Evolutionary conservation across 768 basidiomycete species (phyloP), one percentile per base, ranked within the genome.

Genomic region (Phlegmacium glaucopus): DNA sequence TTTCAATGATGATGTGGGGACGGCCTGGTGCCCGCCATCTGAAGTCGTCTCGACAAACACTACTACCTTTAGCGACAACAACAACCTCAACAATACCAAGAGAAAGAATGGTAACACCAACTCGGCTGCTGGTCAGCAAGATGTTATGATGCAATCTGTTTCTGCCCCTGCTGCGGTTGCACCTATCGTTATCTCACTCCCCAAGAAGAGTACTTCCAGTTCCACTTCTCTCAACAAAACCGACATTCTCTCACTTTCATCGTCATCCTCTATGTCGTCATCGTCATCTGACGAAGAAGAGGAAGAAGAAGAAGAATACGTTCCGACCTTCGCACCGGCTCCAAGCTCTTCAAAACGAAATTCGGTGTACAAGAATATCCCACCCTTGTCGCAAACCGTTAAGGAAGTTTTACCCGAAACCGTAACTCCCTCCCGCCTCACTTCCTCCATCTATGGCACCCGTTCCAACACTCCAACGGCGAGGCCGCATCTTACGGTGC

Each of bases 401-500:
- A 78, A 78, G 55, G 71, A 70, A 38, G 53, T 64, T 34, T 61
- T 69, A 11, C 78, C 77, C 0, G 76, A 79, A 51, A 83, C 80
- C 0, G 74, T 82, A 48, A 71, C 77, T 1, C 81, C 83, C 1
- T 74, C 79, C 44, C 82, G 81, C 49, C 69, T 84, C 39, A 79
- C 77, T 47, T 74, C 75, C 32, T n/a, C n/a, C 32, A 70, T 78
- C 53, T 75, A 74, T 45, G 74, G 73, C 44, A 76, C 75, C n/a
- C 69, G 76, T 32, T 71, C 69, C 9, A 76, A 60, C 51, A 70
- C 72, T 9, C 68, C 61, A 6, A 57, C 63, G 5, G 68, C 63
- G 45, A 76, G 81, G 28, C 84, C 85, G 5, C 71, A 72, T n/a
- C 69, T 86, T 29, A 85, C 80, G 4, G 75, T 86, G 39, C 72